Evolutionary conservation across 345 rosid genomes (phyloP), one percentile per base, ranked within the genome.

Genomic region (Citrus medica): DNA sequence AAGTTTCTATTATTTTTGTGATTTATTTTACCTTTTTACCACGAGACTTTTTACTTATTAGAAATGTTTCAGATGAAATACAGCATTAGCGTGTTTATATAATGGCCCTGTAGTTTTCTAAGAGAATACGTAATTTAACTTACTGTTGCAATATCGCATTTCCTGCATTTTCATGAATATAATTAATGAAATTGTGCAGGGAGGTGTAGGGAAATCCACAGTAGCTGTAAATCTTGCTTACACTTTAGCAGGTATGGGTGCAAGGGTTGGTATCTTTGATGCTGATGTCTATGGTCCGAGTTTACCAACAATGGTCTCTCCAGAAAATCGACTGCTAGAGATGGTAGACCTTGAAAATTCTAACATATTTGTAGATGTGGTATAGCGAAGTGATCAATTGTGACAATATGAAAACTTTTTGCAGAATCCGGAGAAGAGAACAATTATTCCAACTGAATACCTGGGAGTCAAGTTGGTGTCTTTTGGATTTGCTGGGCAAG

Each of bases 281-380:
- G 99, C 97, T 68, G 99, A 95, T 85, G 94, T 95, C 75, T 93
- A 95, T 78, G 99, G 97, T 75, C 99, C 99, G 32, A 95, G 99
- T 87, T 83, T 95, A 76, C 98, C 98, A 58, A 95, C 99, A 28
- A 93, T 95, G 98, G 99, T 95, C 71, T 86, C 94, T 84, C 99
- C 99, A 17, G 98, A 89, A 86, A 92, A 85, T 81, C 87, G 90
- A 73, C 79, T 87, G 73, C 85, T 95, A 27, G 98, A 92, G 86
- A 92, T 93, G 99, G 99, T 95, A 86, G 55, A 53, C 27, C 42
- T 56, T 80, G 38, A 22, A 80, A 42, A 48, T 58, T 70, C 25
- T 3, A 38, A 79, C 58, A 62, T 16, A 48, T 74, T 81, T 48
- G 33, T 40, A 16, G 9, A 56, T 56, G 76, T 5, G 66, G 55